Base-by-base conservation (phyloP, 2,329 filamentous ascomycete species). In the Fusarium nanum region DNA sequence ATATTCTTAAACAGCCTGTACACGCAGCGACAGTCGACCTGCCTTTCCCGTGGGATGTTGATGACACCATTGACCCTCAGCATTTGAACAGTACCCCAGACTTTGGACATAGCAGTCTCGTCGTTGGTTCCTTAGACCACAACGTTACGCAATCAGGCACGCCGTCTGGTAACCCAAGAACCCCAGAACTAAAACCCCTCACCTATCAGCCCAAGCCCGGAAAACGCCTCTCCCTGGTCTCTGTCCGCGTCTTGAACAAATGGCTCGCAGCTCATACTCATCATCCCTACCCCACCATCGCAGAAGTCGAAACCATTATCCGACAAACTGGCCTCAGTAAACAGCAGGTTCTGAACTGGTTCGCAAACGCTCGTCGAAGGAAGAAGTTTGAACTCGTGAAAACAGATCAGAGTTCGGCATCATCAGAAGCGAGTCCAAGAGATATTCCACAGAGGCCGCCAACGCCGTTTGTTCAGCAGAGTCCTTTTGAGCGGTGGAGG, bases 341-440 rank as follows among this genome's bases (percentile, higher is more conserved):
- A 72, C 91, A 86, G 8, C 93, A 97, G 76, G 93, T 97, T 62
- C 88, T 89, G 7, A 97, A 96, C 76, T 97, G 93, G 93, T 87
- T 97, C 41, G 93, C 93, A 57, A 97, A 97, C 78, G 92, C 93
- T 34, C 88, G 93, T 27, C 88, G 93, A 54, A 86, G 93, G 64
- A 89, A 91, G 71, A 97, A 96, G 81, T 52, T 62, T 1, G 52
- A 30, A 2, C 18, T 32, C 0, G 28, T 34, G 5, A 44, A 58
- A 5, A 42, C 54, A 3, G 34, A 41, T 3, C 5, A 27, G 2
- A 37, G 28, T 2, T 34, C 50, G 5, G 32, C 7, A 4, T 56
- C 47, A 1, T 32, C 61, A 3, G 61, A 54, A 1, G 34, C 25
- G 5, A 32, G 47, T 0, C 55, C 54, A 4, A 56, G 25, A 0